Conservation (phyloP, 1,284 basidiomycete species). For the Marasmius sp. region DNA sequence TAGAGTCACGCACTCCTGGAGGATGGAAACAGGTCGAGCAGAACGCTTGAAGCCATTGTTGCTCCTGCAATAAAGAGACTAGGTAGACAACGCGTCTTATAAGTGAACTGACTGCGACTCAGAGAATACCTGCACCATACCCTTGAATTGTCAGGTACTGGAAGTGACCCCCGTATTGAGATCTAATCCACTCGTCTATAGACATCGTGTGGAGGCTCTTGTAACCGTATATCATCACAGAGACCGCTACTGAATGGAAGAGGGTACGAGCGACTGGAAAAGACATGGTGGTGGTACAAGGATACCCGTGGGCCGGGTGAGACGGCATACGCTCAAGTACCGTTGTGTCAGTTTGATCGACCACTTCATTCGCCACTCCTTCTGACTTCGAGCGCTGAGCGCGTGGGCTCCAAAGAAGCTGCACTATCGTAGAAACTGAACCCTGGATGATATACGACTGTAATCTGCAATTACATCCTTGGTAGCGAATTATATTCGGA, state of each 20-base stretch:
- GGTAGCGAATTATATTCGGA: no score
- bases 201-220: conserved; percentile 33
- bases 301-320: background rate
- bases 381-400: no score
- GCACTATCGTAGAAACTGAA: no score
- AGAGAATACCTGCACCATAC: conserved; percentile 33
- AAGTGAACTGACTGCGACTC: background rate
- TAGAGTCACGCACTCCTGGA: conserved; percentile 35
- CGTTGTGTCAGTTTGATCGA: background rate
- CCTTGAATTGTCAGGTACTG: conserved; percentile 80
- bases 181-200: conserved; percentile 37
- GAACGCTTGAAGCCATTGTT: conserved; percentile 50
- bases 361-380: no score
- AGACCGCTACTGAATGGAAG: conserved; percentile 41
- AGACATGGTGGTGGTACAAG: background rate
- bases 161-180: conserved; percentile 62
- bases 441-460: no score
- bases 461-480: no score
- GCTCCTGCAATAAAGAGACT: conserved; percentile 50
- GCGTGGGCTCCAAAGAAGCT: no score
- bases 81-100: background rate
- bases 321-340: background rate
- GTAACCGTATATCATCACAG: conserved; percentile 51
- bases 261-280: conserved; percentile 17
- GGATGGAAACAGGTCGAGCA: conserved; percentile 51